Base-by-base conservation (phyloP, 1,284 basidiomycete genomes). In the Cerioporus squamosus region DNA sequence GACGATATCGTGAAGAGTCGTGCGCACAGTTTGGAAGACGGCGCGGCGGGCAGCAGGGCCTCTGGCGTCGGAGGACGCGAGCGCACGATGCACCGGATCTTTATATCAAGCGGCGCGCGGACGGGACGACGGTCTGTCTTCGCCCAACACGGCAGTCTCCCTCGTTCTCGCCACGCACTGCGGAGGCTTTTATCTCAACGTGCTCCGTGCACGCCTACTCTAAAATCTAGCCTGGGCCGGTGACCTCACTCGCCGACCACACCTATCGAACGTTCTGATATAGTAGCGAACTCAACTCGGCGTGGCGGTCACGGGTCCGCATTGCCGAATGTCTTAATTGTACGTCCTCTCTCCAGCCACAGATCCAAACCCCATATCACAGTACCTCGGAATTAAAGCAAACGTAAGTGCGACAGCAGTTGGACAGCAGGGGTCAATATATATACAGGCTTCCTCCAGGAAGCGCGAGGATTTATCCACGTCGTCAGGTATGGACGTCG, bases 31-130 rank as follows among this genome's bases (percentile, higher is more conserved):
- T 33, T 48, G 18, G 57, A 49, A 46, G 40, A 44, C 24, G 51
- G 53, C 38, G 51, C 55, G 58, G 55, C 55, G 61, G 45, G 58
- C 50, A 53, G 55, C 43, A 51, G 53, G n/a, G 46, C 58, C 55
- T 55, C 58, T 38, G 53, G 52, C 58, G 61, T 63, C 58, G 58
- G 57, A 57, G 53, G 51, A 51, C 62, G 58, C 55, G 42, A 45
- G 61, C 55, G 62, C 45, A 60, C 50, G 59, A 57, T 53, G 38
- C 51, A 40, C 56, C 59, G 62, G 62, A 61, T 61, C 62, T 63
- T 60, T 63, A 63, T 59, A 61, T 63, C 51, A 59, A 56, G 26
- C 62, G 59, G 50, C 55, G 57, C 60, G 53, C 61, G 54, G 46
- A 52, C 56, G 51, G 44, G 23, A 29, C 24, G 39, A 40, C 48